Base-by-base conservation (phyloP, 2,329 filamentous ascomycete species). In the Grosmannia penicillata region DNA sequence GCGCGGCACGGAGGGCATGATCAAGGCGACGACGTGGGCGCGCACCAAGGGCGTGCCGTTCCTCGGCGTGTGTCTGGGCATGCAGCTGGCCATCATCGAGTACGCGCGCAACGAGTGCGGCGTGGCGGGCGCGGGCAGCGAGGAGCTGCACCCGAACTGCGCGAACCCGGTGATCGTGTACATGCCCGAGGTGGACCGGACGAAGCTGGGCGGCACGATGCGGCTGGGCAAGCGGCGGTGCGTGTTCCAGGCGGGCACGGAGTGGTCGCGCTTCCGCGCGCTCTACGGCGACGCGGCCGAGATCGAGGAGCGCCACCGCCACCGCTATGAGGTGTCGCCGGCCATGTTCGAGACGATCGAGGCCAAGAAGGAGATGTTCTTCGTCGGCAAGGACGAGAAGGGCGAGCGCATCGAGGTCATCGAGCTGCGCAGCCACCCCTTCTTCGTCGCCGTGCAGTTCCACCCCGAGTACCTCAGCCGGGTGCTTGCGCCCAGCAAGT, bases 41-140 rank as follows among this genome's bases (percentile, higher is more conserved):
- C 78, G 91, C 40, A 79, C 81, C 47, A 78, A 85, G 50, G 78
- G 80, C 45, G 73, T 73, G 4, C 86, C 86, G 2, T 95, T 81
- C 60, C 69, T 96, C 1, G 91, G 91, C 42, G 81, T 96, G 45
- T 95, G 89, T 55, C 66, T 95, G 18, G 86, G 86, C 41, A 85
- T 94, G 78, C 91, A 96, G 57, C 72, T 94, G 33, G 86, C 89
- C 17, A 85, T 94, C 33, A 81, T 95, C 48, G 87, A 96, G 58
- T 84, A 76, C 49, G 85, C 86, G 2, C 76, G 86, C 30, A 77
- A 84, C 47, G 64, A 89, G 1, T 82, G 76, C 58, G 72, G 72
- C 22, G 67, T 86, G 45, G 50, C 62, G 25, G 54, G 62, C 9
- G 72, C 71, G 22, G 66, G 62, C 4, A 71, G 66, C 8, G 72